phyloP scores from a whole-genome alignment of 371 early-diverging fungal species.

The Nematocida sp. region DNA sequence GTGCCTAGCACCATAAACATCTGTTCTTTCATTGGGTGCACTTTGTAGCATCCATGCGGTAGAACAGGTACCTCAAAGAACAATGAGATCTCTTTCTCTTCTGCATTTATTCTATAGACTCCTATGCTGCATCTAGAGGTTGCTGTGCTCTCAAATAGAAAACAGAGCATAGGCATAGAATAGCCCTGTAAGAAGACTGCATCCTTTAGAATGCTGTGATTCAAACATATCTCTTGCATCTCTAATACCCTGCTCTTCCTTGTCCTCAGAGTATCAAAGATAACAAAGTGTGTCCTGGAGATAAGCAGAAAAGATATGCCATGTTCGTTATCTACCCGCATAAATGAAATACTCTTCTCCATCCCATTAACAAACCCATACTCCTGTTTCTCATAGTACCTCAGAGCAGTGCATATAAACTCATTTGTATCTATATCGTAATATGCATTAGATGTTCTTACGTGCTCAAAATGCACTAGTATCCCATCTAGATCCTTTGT shows the following conservation, averaged over 20 bases:
- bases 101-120: constrained; percentile 25
- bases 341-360: constrained; percentile 20
- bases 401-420: constrained; percentile 28
- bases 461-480: constrained; percentile 45
- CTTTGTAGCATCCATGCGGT: constrained; percentile 39
- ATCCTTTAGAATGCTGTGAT: constrained; percentile 45
- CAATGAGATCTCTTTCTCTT: constrained; percentile 19
- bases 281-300: constrained; percentile 36
- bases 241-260: constrained; percentile 10
- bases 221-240: constrained; percentile 22
- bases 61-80: constrained; percentile 39
- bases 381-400: constrained; percentile 49
- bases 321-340: constrained; percentile 42
- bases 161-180: constrained; percentile 32
- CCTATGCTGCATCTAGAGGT: constrained; percentile 11
- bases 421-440: constrained; percentile 29
- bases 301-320: constrained; percentile 24
- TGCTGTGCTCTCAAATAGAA: constrained; percentile 42
- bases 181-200: constrained; percentile 26
- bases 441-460: neutral
- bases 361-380: constrained; percentile 29
- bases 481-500: neutral
- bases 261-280: neutral
- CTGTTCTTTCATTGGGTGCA: constrained; percentile 17
- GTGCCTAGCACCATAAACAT: constrained; percentile 51